These are phyloP conservation scores for Penicillium brevicompactum DNA, from an alignment of 2,329 filamentous ascomycete genomes.

Conservation along the genomic window DNA sequence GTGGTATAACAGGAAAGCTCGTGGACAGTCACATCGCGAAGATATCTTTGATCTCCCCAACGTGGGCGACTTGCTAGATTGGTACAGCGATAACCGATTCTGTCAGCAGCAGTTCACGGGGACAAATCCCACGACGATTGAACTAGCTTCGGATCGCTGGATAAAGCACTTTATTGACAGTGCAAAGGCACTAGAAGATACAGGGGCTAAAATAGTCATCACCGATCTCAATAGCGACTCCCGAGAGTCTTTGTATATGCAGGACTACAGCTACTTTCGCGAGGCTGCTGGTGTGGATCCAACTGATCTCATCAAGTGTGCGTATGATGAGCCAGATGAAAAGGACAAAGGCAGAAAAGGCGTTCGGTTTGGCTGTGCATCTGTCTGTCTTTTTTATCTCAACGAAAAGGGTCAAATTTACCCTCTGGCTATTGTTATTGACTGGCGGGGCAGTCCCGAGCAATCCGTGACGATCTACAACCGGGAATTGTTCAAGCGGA, in stretches of 20 bases:
- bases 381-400: constrained; percentile 7
- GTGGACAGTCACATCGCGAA: neutral
- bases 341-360: neutral
- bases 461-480: constrained; percentile 12
- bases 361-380: constrained; percentile 7
- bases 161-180: constrained; percentile 7
- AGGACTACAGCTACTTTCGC: constrained; percentile 15
- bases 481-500: constrained; percentile 4
- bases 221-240: neutral
- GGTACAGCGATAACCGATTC: constrained; percentile 15
- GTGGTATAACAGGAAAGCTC: neutral
- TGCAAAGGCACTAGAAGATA: constrained; percentile 5
- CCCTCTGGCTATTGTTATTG: constrained; percentile 11
- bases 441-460: constrained; percentile 8
- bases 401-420: constrained; percentile 2
- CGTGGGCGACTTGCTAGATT: constrained; percentile 11
- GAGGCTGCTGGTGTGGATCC: constrained; percentile 7
- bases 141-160: constrained; percentile 4
- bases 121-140: constrained; percentile 12
- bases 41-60: constrained; percentile 11
- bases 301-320: neutral
- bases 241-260: constrained; percentile 7
- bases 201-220: neutral
- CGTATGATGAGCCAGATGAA: neutral
- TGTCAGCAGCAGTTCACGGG: constrained; percentile 13